Conservation (phyloP, 2,329 filamentous ascomycete species). For the Coniochaeta pulveracea region DNA sequence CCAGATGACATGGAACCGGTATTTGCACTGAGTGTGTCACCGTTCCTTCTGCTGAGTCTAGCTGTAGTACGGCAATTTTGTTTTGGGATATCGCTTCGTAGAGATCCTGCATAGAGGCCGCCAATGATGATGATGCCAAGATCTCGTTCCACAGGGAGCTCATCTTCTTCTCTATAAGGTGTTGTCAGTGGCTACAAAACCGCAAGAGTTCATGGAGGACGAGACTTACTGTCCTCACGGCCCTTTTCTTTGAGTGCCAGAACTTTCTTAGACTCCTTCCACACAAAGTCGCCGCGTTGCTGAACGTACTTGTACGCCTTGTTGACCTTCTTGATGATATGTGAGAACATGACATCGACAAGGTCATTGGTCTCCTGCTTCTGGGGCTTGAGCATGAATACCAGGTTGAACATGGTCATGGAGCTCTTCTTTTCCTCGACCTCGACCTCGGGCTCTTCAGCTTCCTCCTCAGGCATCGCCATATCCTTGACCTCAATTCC, state of each 20-base stretch:
- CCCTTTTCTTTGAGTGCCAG: constrained; percentile 72
- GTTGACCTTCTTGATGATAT: constrained; percentile 85
- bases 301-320: constrained; percentile 91
- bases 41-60: constrained; percentile 50
- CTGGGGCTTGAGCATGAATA: constrained; percentile 79
- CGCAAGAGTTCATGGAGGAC: too few relatives aligned
- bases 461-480: constrained; percentile 21
- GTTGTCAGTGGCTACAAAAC: background rate
- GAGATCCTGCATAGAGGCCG: constrained; percentile 70
- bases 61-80: constrained; percentile 73
- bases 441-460: constrained; percentile 30
- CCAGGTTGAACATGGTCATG: constrained; percentile 97
- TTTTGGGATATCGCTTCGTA: constrained; percentile 74
- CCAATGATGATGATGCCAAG: constrained; percentile 62
- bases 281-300: constrained; percentile 79
- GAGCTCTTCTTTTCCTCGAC: constrained; percentile 50
- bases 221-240: constrained; percentile 49
- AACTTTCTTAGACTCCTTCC: constrained; percentile 80
- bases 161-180: constrained; percentile 41
- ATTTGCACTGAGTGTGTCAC: constrained; percentile 55
- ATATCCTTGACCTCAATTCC: constrained; percentile 18
- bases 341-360: constrained; percentile 67
- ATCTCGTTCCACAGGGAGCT: constrained; percentile 60
- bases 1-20: constrained; percentile 55
- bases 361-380: constrained; percentile 66